phyloP scores from a whole-genome alignment of 163 green algal species.

The Volvox carteri region DNA sequence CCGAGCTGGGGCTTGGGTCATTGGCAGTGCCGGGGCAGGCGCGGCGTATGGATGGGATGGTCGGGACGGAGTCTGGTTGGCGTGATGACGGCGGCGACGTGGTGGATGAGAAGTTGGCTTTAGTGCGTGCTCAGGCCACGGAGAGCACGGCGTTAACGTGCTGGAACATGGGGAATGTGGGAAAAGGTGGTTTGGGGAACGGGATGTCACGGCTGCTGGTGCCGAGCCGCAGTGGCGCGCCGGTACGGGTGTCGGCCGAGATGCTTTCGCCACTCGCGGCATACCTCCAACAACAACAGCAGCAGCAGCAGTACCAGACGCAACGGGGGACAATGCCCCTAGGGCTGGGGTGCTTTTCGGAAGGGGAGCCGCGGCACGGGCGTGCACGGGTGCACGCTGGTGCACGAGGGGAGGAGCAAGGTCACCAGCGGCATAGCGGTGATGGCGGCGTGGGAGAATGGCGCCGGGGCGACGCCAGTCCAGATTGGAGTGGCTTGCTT shows the following conservation, averaged over 20 bases:
- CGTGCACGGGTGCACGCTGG: background rate
- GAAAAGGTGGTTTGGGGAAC: too few species aligned
- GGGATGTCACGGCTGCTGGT: background rate
- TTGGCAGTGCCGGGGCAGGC: too few species aligned
- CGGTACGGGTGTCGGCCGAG: background rate
- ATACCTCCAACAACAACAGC: background rate
- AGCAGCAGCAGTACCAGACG: background rate
- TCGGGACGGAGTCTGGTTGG: background rate
- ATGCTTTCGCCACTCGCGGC: slow-evolving; percentile 9
- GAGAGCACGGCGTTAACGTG: background rate
- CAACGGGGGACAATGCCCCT: background rate
- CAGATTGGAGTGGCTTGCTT: background rate
- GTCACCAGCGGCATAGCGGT: background rate
- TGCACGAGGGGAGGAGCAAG: background rate
- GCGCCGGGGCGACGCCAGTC: background rate
- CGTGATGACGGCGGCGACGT: background rate
- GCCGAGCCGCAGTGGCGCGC: background rate
- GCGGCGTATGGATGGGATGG: background rate
- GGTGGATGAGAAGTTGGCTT: background rate
- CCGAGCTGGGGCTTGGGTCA: too few species aligned
- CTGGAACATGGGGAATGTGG: background rate
- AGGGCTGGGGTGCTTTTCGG: background rate
- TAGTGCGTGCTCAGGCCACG: background rate
- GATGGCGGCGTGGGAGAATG: background rate
- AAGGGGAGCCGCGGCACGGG: background rate